Evolutionary conservation across 176 grass and related monocot genomes (phyloP).

Genomic region (Hyparrhenia diplandra): DNA sequence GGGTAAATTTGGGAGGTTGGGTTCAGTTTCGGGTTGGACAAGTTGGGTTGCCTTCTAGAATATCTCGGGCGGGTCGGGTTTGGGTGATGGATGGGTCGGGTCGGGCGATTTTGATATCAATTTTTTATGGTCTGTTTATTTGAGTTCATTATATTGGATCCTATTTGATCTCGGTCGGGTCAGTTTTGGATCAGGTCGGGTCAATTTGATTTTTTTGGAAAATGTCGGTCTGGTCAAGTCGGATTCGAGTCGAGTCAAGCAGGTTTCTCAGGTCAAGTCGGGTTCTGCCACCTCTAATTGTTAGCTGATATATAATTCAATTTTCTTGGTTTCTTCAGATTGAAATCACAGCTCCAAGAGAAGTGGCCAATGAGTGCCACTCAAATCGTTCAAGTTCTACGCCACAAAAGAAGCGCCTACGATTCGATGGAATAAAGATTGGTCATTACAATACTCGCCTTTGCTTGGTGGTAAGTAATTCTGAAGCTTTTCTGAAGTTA

Average conservation of each 20-base stretch:
- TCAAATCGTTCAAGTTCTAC: constrained; percentile 55
- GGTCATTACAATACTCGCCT: constrained; percentile 40
- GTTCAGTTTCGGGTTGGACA: not conserved
- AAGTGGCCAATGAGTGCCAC: constrained; percentile 51
- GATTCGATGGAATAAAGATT: constrained; percentile 26
- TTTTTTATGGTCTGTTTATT: too few relatives aligned
- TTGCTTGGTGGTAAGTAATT: constrained; percentile 49
- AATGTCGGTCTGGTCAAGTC: too few relatives aligned
- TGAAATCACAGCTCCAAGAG: constrained; percentile 28
- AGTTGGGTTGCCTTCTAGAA: constrained; percentile 18
- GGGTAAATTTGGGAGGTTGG: not conserved
- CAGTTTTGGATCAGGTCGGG: not conserved
- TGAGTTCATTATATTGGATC: too few relatives aligned
- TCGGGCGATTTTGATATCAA: too few relatives aligned
- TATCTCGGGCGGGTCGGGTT: not conserved
- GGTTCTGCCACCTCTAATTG: not conserved
- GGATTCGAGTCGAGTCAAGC: too few relatives aligned
- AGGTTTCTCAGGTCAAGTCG: not conserved
- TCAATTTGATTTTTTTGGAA: too few relatives aligned
- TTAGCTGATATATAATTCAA: constrained; percentile 9
- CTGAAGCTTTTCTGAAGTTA: not conserved
- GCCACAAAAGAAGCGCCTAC: constrained; percentile 46
- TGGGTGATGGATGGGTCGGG: not conserved
- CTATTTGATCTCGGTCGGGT: too few relatives aligned
- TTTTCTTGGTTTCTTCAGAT: constrained; percentile 38